These are phyloP conservation scores for Didymella arachidicola DNA, from an alignment of 2,329 filamentous ascomycete genomes.

Conservation along the genomic window DNA sequence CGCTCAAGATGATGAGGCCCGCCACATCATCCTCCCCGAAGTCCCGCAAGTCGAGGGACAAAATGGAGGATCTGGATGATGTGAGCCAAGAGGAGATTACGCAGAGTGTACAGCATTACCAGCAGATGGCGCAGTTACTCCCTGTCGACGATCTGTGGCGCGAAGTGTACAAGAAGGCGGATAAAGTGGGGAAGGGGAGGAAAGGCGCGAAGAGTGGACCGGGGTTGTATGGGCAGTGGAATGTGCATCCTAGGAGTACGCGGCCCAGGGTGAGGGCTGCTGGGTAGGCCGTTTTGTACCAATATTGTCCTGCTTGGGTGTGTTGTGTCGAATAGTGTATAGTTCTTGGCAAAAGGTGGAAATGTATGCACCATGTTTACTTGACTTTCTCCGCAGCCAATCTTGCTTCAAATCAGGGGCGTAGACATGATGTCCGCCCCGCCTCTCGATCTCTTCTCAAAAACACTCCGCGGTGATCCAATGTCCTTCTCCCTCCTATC, in stretches of 20 bases:
- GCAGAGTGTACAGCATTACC: constrained; percentile 30
- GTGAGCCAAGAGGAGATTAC: constrained; percentile 21
- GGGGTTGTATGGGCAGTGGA: constrained; percentile 15
- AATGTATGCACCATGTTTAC: too few species aligned
- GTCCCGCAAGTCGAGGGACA: not conserved
- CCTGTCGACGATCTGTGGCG: constrained; percentile 39
- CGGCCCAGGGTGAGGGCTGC: constrained; percentile 5
- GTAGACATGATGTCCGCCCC: too few species aligned
- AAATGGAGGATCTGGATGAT: not conserved
- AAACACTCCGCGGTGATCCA: too few species aligned
- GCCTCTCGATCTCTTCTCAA: too few species aligned
- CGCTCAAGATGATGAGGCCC: constrained; percentile 65
- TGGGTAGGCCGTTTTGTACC: not conserved
- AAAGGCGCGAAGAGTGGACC: not conserved
- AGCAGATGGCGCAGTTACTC: constrained; percentile 40
- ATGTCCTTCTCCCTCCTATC: too few species aligned
- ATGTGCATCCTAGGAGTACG: constrained; percentile 27
- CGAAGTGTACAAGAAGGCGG: constrained; percentile 21
- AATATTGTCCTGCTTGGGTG: not conserved
- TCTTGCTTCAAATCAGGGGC: too few species aligned
- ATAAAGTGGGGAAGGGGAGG: not conserved
- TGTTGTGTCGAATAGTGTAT: not conserved
- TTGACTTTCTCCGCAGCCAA: too few species aligned
- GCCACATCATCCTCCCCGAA: not conserved
- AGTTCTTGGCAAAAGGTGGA: too few species aligned